Conservation (phyloP, 1,139 yeast genomes). For the Hansenula sp. region DNA sequence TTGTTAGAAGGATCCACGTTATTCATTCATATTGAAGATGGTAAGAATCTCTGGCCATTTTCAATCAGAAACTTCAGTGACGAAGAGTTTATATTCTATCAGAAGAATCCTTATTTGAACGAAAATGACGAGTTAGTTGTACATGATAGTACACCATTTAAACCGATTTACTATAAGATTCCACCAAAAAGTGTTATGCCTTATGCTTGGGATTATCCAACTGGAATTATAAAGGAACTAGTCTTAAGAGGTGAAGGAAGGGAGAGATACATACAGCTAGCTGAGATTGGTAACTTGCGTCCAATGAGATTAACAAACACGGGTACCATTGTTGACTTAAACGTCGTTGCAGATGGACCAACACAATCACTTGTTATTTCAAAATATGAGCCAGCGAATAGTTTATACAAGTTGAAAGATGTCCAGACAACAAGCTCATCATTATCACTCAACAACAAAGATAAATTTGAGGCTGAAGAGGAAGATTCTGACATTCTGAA, state of each 20-base stretch:
- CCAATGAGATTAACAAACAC: conserved; percentile 74
- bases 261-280: conserved; percentile 77
- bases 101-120: conserved; percentile 76
- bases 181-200: conserved; percentile 97
- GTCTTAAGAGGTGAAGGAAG: conserved; percentile 68
- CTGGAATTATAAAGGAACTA: conserved; percentile 80
- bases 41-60: conserved; percentile 85
- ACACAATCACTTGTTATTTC: conserved; percentile 84
- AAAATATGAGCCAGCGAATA: conserved; percentile 72
- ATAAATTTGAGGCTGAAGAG: conserved; percentile 61
- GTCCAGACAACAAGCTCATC: conserved; percentile 21
- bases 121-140: conserved; percentile 58
- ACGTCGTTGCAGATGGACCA: conserved; percentile 96
- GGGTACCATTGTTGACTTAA: conserved; percentile 67
- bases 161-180: conserved; percentile 71
- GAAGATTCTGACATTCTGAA: conserved; percentile 67
- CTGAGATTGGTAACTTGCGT: conserved; percentile 86
- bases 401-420: conserved; percentile 55
- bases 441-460: conserved; percentile 35
- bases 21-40: conserved; percentile 70
- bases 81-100: conserved; percentile 78
- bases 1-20: conserved; percentile 77
- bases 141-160: conserved; percentile 37
- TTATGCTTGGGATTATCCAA: conserved; percentile 96
- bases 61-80: conserved; percentile 88